Evolutionary conservation across 345 rosid species (phyloP).

Genomic region (Draba incana): DNA sequence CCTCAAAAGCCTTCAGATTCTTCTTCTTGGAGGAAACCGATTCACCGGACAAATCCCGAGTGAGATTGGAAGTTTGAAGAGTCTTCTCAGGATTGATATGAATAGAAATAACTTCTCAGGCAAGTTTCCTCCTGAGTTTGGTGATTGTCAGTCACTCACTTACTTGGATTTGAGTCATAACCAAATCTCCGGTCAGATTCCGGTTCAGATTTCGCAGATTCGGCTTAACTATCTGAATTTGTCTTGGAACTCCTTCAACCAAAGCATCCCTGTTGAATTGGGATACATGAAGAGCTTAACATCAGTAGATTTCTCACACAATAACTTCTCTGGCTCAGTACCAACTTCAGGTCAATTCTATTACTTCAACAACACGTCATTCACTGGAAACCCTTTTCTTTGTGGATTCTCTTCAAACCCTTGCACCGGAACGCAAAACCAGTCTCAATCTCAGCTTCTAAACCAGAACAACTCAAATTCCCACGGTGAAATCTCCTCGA

Average conservation of each 20-base stretch:
- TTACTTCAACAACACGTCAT: constrained; percentile 82
- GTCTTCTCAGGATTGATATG: constrained; percentile 61
- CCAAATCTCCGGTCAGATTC: constrained; percentile 64
- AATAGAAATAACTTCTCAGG: constrained; percentile 82
- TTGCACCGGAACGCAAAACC: constrained; percentile 52
- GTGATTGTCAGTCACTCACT: constrained; percentile 54
- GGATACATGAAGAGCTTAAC: constrained; percentile 83
- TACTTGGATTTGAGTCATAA: constrained; percentile 72
- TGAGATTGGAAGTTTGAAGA: constrained; percentile 59
- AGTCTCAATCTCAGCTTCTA: constrained; percentile 40
- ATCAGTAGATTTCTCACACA: constrained; percentile 84
- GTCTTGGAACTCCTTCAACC: constrained; percentile 74
- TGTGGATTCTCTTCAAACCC: constrained; percentile 74
- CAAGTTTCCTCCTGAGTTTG: constrained; percentile 63
- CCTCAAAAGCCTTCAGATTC: constrained; percentile 69
- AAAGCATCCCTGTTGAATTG: constrained; percentile 61
- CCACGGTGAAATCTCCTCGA: constrained; percentile 42
- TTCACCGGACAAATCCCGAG: constrained; percentile 74
- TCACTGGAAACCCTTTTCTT: constrained; percentile 80
- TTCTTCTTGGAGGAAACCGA: constrained; percentile 62
- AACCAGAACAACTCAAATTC: constrained; percentile 40
- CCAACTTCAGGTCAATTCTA: constrained; percentile 80
- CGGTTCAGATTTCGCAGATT: constrained; percentile 55
- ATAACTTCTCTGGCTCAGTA: constrained; percentile 74
- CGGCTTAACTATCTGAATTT: constrained; percentile 75